Conservation (phyloP, 805 yeast genomes). For the Candida bentonensis region DNA sequence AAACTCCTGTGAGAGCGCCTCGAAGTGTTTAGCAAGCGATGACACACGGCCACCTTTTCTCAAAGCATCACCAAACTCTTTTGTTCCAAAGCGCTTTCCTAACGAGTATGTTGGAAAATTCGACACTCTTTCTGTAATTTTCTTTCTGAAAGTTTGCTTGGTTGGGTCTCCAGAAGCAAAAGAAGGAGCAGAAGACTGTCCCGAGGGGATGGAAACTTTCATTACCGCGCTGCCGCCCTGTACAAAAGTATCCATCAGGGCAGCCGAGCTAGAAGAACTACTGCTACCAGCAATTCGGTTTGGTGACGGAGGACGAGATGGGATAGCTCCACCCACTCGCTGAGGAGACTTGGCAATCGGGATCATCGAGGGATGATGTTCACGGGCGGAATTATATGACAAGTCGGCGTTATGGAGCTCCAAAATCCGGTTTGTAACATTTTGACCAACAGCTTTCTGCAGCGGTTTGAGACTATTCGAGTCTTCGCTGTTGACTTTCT, state of each 20-base stretch:
- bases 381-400: not conserved
- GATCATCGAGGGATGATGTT: not conserved
- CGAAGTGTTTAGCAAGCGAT: constrained; percentile 47
- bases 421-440: not conserved
- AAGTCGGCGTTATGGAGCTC: not conserved
- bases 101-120: not conserved
- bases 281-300: not conserved
- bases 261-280: not conserved
- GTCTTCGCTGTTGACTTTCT: no score
- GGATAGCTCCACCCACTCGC: not conserved
- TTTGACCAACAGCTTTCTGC: not conserved
- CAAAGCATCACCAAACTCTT: constrained; percentile 1
- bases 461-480: not conserved
- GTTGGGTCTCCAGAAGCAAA: not conserved
- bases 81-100: not conserved
- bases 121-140: not conserved
- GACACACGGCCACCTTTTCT: constrained; percentile 16
- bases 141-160: not conserved
- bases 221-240: not conserved
- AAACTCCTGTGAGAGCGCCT: constrained; percentile 70
- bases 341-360: not conserved
- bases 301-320: not conserved
- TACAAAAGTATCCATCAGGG: not conserved
- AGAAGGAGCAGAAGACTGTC: not conserved
- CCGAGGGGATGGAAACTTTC: not conserved